These are phyloP conservation scores for Millerozyma miso DNA, from an alignment of 805 yeast genomes.

Conservation along the genomic window DNA sequence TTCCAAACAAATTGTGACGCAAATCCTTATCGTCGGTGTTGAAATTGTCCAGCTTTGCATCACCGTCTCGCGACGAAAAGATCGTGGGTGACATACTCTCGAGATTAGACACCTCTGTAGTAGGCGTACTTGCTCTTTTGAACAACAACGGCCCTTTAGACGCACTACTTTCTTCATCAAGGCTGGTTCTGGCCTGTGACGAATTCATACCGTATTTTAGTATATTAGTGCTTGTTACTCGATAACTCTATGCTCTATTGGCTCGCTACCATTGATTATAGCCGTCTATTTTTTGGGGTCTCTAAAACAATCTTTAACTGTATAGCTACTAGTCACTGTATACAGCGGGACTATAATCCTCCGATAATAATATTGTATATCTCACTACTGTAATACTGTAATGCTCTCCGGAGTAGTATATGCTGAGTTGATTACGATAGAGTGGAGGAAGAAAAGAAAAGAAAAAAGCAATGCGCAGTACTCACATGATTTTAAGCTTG, in stretches of 20 bases:
- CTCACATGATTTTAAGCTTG: not conserved
- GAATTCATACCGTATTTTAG: not conserved
- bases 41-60: not conserved
- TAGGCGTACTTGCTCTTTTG: slow-evolving; percentile 10
- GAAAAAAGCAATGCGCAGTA: not conserved
- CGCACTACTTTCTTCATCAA: not conserved
- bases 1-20: slow-evolving; percentile 26
- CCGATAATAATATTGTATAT: too few relatives aligned
- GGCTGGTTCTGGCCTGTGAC: not conserved
- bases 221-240: not conserved
- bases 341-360: too few relatives aligned
- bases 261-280: not conserved
- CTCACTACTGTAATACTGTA: too few relatives aligned
- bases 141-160: slow-evolving; percentile 9
- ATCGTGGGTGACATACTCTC: slow-evolving; percentile 9
- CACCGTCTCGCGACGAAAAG: slow-evolving; percentile 6
- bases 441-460: not conserved
- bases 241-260: not conserved
- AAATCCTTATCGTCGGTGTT: slow-evolving; percentile 6
- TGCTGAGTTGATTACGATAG: not conserved
- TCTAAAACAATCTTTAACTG: too few relatives aligned
- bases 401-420: not conserved
- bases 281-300: too few relatives aligned
- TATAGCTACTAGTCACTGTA: too few relatives aligned
- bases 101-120: slow-evolving; percentile 10